These are phyloP conservation scores for Choanephora cucurbitarum DNA, from an alignment of 371 early-diverging fungal species.

Conservation along the genomic window DNA sequence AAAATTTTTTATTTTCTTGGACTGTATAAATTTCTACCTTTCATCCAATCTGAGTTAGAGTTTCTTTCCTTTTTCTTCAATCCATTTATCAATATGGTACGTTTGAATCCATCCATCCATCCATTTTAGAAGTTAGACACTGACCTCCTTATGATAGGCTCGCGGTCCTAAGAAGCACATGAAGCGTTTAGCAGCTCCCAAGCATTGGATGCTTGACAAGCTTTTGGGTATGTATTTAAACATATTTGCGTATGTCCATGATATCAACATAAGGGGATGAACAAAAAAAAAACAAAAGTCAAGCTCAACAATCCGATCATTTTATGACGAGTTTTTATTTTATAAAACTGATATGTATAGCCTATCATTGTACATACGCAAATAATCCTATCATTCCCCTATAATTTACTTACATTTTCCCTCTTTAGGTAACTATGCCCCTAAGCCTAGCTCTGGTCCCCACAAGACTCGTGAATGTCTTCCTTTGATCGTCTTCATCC, in stretches of 20 bases:
- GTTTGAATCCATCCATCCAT: constrained; percentile 20
- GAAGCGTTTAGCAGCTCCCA: constrained; percentile 99
- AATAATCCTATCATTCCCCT: not conserved
- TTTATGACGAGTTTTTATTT: constrained; percentile 33
- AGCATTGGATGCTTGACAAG: constrained; percentile 99
- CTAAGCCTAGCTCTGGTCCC: constrained; percentile 98
- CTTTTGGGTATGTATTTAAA: constrained; percentile 55
- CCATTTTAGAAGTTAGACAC: constrained; percentile 6
- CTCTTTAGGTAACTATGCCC: constrained; percentile 73
- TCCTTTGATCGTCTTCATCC: constrained; percentile 87
- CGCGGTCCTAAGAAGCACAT: constrained; percentile 99
- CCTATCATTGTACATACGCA: not conserved
- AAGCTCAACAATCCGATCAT: constrained; percentile 51
- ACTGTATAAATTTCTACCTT: no score
- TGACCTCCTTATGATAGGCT: constrained; percentile 62
- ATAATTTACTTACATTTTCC: not conserved
- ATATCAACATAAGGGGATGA: constrained; percentile 24
- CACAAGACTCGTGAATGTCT: constrained; percentile 86
- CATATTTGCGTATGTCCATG: not conserved
- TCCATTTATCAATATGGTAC: constrained; percentile 29
- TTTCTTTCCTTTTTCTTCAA: constrained; percentile 13
- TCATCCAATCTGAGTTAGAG: no score
- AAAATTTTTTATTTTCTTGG: no score
- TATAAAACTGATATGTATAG: constrained; percentile 19
- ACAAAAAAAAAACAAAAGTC: constrained; percentile 41